Evolutionary conservation across 2,329 filamentous ascomycete species (phyloP), one percentile per base, ranked within the genome.

Genomic region (Rasamsonia emersonii): DNA sequence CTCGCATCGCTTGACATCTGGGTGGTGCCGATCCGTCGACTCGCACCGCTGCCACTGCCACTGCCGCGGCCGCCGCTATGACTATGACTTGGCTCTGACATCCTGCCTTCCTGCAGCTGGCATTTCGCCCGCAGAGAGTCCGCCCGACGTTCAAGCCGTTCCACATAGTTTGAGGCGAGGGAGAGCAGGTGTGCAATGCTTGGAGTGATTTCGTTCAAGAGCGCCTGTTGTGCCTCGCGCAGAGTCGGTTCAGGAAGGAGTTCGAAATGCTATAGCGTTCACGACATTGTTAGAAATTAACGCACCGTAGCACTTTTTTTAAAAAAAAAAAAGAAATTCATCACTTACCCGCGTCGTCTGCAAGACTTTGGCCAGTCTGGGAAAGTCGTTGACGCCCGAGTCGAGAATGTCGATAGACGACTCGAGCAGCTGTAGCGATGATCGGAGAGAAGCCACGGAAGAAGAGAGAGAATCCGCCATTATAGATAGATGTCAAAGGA

Each of bases 171-270:
- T 44, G 86, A 79, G n/a, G 86, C 85, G 44, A 86, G 79, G 41
- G 78, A 73, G 31, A 95, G 77, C 2, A 95, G 75, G 36, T 77
- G 74, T 18, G 79, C 68, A 42, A 93, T 82, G 56, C 86, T 86
- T 6, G 88, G 88, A n/a, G 81, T 79, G 45, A 94, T 91, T 54
- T 93, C 86, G 49, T 85, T 82, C 47, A 86, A 80, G 11, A 95
- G 75, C 4, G 85, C 79, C 44, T 83, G 71, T 59, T 95, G 88
- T 18, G 88, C 88, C 41, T 80, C 73, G 39, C 79, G 78, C 26
- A 95, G 75, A 31, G 83, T 83, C 9, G 82, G 76, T 54, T 93
- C 85, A 10, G 86, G 84, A 46, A 94, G 83, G 24, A 94, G 77
- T 58, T 95, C 88, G 61, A 93, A 95, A 64, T 94, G 88, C 80